Conservation (phyloP, 2,329 filamentous ascomycete genomes). For the Rhynchosporium graminicola region DNA sequence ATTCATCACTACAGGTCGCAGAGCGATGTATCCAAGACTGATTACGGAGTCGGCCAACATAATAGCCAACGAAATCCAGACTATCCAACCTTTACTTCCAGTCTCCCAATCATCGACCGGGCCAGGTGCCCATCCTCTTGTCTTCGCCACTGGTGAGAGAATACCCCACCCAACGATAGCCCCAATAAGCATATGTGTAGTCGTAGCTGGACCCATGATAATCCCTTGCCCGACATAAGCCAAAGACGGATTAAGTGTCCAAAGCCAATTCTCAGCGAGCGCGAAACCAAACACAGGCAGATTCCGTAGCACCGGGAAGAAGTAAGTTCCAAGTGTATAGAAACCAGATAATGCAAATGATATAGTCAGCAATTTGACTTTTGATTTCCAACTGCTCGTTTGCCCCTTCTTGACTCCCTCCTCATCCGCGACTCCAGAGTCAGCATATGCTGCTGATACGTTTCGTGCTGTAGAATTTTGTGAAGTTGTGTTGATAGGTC, state of each 20-base stretch:
- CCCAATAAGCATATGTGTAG: constrained; percentile 91
- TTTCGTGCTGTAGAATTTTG: constrained; percentile 9
- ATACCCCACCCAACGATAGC: constrained; percentile 88
- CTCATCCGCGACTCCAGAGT: constrained; percentile 25
- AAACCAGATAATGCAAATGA: constrained; percentile 61
- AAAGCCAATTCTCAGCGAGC: constrained; percentile 81
- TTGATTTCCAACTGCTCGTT: constrained; percentile 40
- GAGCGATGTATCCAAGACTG: constrained; percentile 76
- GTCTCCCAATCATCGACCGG: constrained; percentile 84
- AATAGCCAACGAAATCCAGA: constrained; percentile 93
- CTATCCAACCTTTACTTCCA: constrained; percentile 97
- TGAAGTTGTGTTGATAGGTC: constrained; percentile 15
- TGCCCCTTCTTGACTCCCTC: constrained; percentile 34
- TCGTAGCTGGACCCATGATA: constrained; percentile 96
- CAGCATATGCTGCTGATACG: constrained; percentile 13
- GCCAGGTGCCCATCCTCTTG: constrained; percentile 85
- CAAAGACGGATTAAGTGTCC: constrained; percentile 95
- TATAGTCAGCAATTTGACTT: constrained; percentile 46
- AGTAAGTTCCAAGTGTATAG: constrained; percentile 84
- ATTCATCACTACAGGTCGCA: constrained; percentile 60
- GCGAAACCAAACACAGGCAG: constrained; percentile 81
- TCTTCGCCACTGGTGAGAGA: constrained; percentile 85
- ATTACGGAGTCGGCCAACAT: constrained; percentile 95
- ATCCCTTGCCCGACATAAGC: constrained; percentile 97
- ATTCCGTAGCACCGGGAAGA: constrained; percentile 79